phyloP scores from a whole-genome alignment of 148 eudicot species.

The Camellia lanceoleosa region DNA sequence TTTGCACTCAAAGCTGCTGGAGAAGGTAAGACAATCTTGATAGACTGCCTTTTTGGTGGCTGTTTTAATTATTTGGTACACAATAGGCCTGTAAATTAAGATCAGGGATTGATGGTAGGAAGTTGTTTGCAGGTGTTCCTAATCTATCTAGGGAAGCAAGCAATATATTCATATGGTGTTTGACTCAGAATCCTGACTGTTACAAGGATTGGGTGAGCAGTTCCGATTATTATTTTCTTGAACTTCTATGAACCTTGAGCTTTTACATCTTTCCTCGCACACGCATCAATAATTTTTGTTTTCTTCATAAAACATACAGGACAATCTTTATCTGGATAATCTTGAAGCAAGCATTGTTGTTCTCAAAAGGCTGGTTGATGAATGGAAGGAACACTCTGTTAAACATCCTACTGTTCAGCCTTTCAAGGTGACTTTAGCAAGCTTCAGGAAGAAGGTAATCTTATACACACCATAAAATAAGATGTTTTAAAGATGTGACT shows the following conservation, averaged over 20 bases:
- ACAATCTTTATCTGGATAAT: conserved; percentile 42
- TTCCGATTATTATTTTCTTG: neutral
- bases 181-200: conserved; percentile 52
- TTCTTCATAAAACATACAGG: conserved; percentile 31
- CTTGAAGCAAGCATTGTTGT: conserved; percentile 48
- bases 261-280: neutral
- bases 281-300: neutral
- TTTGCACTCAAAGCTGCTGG: conserved; percentile 45
- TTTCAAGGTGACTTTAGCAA: conserved; percentile 34
- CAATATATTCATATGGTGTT: conserved; percentile 47
- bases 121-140: conserved; percentile 33
- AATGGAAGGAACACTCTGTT: conserved; percentile 41
- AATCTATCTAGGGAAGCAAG: conserved; percentile 53
- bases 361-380: conserved; percentile 36
- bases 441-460: conserved; percentile 54
- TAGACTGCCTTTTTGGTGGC: neutral
- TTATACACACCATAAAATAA: neutral
- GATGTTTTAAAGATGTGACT: neutral
- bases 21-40: conserved; percentile 34
- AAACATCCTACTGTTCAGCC: conserved; percentile 32
- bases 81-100: neutral
- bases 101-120: neutral
- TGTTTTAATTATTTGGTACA: neutral
- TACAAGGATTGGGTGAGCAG: conserved; percentile 63
- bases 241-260: neutral